Conservation (phyloP, 306 rosid species). For the Malus sylvestris region DNA sequence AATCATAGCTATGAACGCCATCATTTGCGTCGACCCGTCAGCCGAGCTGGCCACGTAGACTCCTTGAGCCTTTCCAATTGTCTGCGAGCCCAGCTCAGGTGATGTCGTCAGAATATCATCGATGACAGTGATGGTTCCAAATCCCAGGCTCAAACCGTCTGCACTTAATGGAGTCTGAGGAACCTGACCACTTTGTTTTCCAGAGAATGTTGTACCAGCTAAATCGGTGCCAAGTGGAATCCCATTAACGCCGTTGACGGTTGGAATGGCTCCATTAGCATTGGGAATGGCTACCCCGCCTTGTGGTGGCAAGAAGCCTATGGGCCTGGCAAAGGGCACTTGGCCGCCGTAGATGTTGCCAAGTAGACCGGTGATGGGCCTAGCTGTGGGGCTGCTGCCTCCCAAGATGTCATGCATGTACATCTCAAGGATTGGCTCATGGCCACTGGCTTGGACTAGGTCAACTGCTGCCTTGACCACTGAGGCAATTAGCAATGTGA, state of each 20-base stretch:
- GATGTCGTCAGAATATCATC: slow-evolving; percentile 65
- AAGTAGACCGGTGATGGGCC: slow-evolving; percentile 76
- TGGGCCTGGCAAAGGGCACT: slow-evolving; percentile 75
- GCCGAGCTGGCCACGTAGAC: slow-evolving; percentile 88
- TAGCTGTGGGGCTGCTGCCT: slow-evolving; percentile 67
- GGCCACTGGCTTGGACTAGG: slow-evolving; percentile 40
- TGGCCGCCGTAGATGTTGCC: slow-evolving; percentile 83
- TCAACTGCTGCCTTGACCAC: slow-evolving; percentile 31
- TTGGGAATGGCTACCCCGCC: slow-evolving; percentile 66
- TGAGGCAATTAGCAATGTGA: slow-evolving; percentile 19
- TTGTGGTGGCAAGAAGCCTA: slow-evolving; percentile 57
- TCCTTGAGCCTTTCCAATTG: slow-evolving; percentile 68
- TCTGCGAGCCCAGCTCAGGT: slow-evolving; percentile 73
- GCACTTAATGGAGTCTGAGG: slow-evolving; percentile 42
- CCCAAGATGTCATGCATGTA: slow-evolving; percentile 91
- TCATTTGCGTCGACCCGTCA: slow-evolving; percentile 75
- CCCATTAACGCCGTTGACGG: slow-evolving; percentile 63
- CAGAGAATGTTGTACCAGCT: slow-evolving; percentile 54
- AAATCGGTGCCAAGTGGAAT: slow-evolving; percentile 67
- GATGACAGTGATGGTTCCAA: slow-evolving; percentile 77
- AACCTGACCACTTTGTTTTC: slow-evolving; percentile 30
- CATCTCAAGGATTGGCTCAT: slow-evolving; percentile 59
- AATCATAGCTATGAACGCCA: slow-evolving; percentile 73
- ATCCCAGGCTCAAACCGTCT: slow-evolving; percentile 74
- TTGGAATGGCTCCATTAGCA: slow-evolving; percentile 74